Evolutionary conservation across 345 rosid species (phyloP), one percentile per base, ranked within the genome.

Genomic region (Carallia brachiata): DNA sequence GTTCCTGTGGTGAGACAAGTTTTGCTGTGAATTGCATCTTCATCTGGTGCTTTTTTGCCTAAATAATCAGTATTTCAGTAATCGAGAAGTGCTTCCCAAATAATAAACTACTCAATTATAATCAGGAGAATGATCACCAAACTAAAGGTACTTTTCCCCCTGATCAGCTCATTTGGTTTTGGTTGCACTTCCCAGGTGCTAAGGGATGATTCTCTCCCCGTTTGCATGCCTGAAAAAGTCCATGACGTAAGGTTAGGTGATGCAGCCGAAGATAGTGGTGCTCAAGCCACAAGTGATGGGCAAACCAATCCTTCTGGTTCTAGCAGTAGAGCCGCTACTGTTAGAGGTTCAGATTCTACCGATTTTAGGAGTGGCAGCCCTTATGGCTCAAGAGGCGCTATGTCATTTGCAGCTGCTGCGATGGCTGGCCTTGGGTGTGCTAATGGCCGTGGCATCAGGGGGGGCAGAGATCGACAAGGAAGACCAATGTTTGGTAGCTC

Each of bases 321-420:
- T 50, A 87, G 95, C 72, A 88, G 95, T 77, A 86, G 88, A 73
- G 86, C 89, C 64, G 89, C 86, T 74, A 77, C 85, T 44, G 85
- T 80, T 65, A 84, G 90, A 78, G 89, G 85, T 52, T 86, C 92
- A 4, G 93, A 90, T 79, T 87, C 90, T 77, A 73, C 87, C 79
- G 97, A 85, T 73, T 82, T 88, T 62, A 85, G 93, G 70, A 74
- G 85, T 82, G 87, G 89, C 36, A 83, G 72, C 78, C 70, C 95
- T 68, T 90, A 84, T 74, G 90, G 96, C 66, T 83, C 98, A 56
- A 89, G 96, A 80, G 99, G 97, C 74, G 93, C 96, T 23, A 88
- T 90, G 89, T 92, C 97, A 48, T 96, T 92, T 81, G 99, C 97
- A 58, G 97, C 99, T 63, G 98, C 97, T 40, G 93, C 99, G 7